Evolutionary conservation across 2,329 filamentous ascomycete genomes (phyloP), one percentile per base, ranked within the genome.

Genomic region (Alternaria incomplexa): DNA sequence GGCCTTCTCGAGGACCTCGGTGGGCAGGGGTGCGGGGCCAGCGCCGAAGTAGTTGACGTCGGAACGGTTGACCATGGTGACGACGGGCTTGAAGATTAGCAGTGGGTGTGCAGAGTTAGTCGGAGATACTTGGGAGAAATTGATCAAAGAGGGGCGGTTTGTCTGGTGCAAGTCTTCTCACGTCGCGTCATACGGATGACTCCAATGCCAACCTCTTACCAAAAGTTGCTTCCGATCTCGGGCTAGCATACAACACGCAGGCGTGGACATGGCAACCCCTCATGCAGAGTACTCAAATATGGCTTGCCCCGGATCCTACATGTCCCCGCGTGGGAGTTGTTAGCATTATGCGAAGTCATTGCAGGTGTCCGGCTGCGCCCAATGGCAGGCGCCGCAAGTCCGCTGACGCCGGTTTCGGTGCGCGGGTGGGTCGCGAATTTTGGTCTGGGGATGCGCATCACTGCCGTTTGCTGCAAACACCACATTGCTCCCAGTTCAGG

Each of bases 11-110:
- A 97, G 87, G 22, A 97, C 92, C 5, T 88, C 82, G 12, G 92
- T 96, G 23, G 94, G 94, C 17, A 98, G 86, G 30, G 89, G 85
- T n/a, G 95, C 93, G 52, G 95, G 95, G 66, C 95, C 95, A 56
- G 95, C 94, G 65, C 94, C 93, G 73, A 97, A 97, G 82, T 96
- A 96, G 69, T 90, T 87, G 78, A 96, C 88, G 67, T 95, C 90
- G 72, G 88, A 85, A 81, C 93, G 86, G 67, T 87, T 83, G 73
- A 91, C 90, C 92, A 95, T 93, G 67, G 59, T 65, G 67, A 48
- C 30, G 62, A 56, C 50, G 13, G 23, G 22, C 43, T 46, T 60
- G 28, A 28, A 28, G 47, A 26, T 58, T n/a, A 52, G 56, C 48
- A 47, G 58, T 20, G 17, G 43, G 40, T 28, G 45, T 46, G 44